Percentiles rank a stretch among this genome's conserved stretches.
Conservation (phyloP, 2,329 filamentous ascomycete genomes). For the Paracorniculantispora psalliotae region DNA sequence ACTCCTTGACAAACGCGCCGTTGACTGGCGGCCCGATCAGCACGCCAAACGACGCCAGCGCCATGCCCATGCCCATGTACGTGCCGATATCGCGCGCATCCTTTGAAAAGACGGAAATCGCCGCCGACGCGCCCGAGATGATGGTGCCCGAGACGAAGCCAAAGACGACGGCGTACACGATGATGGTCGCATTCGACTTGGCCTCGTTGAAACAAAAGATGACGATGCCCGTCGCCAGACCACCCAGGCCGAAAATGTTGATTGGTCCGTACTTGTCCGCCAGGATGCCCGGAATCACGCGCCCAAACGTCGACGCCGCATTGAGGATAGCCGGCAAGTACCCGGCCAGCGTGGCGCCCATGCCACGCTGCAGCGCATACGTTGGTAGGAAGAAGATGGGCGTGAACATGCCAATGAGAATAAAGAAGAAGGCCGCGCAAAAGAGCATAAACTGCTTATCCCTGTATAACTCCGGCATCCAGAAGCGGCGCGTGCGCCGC, state of each 20-base stretch:
- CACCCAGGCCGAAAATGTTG: conserved; percentile 66
- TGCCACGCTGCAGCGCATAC: conserved; percentile 50
- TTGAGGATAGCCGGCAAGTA: conserved; percentile 78
- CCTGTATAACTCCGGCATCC: conserved; percentile 5
- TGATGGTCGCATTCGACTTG: conserved; percentile 21
- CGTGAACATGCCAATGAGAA: conserved; percentile 60
- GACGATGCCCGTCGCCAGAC: conserved; percentile 4
- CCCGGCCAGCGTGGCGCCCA: conserved; percentile 39
- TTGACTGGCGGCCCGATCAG: conserved; percentile 37
- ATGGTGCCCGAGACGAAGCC: conserved; percentile 33
- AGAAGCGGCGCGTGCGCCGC: conserved; percentile 22
- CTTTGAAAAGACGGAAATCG: conserved; percentile 51
- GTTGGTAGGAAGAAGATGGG: conserved; percentile 73
- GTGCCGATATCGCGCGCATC: conserved; percentile 52
- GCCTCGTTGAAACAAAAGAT: conserved; percentile 8
- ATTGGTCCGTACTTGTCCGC: conserved; percentile 75
- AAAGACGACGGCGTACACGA: conserved; percentile 27
- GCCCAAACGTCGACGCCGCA: conserved; percentile 69
- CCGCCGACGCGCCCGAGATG: conserved; percentile 35
- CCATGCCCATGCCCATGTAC: conserved; percentile 48
- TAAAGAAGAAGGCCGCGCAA: conserved; percentile 55
- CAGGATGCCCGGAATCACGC: conserved; percentile 69
- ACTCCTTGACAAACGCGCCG: conserved; percentile 32
- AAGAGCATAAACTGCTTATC: conserved; percentile 38
- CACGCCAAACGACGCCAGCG: conserved; percentile 36